Evolutionary conservation across 495 filamentous ascomycete genomes (phyloP), one percentile per base, ranked within the genome.

Genomic region (Mycothermus thermophilus): DNA sequence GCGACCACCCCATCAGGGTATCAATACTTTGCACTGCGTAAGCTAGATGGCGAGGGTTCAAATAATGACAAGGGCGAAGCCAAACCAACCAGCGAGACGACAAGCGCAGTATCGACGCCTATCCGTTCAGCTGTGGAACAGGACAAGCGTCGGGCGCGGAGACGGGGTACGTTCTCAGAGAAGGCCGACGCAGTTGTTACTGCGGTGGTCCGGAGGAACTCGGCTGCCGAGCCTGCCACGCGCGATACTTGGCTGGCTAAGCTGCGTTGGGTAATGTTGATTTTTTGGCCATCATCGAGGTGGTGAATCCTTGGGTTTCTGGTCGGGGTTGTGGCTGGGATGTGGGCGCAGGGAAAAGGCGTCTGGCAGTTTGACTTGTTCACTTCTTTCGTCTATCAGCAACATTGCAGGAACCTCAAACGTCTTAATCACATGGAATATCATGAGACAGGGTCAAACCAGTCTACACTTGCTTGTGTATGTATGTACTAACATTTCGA

Each of bases 281-380:
- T 39, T 3, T 32, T 33, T 9, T 39, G 30, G 37, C 23, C 37
- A n/a, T n/a, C n/a, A n/a, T n/a, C n/a, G n/a, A n/a, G n/a, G n/a
- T n/a, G n/a, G n/a, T n/a, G n/a, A n/a, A n/a, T n/a, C n/a, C n/a
- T n/a, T n/a, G n/a, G n/a, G n/a, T n/a, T n/a, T n/a, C n/a, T n/a
- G n/a, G n/a, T n/a, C n/a, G n/a, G n/a, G n/a, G n/a, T n/a, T n/a
- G n/a, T n/a, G n/a, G n/a, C n/a, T n/a, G n/a, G n/a, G n/a, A n/a
- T n/a, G n/a, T n/a, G n/a, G n/a, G n/a, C n/a, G n/a, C n/a, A n/a
- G n/a, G n/a, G n/a, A n/a, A n/a, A n/a, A n/a, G n/a, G n/a, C n/a
- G n/a, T n/a, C n/a, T n/a, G n/a, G n/a, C n/a, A n/a, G n/a, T n/a
- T n/a, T n/a, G n/a, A n/a, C n/a, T n/a, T n/a, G n/a, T n/a, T n/a